Evolutionary conservation across 2,329 filamentous ascomycete genomes (phyloP).

Genomic region (Xylariaceae sp.): DNA sequence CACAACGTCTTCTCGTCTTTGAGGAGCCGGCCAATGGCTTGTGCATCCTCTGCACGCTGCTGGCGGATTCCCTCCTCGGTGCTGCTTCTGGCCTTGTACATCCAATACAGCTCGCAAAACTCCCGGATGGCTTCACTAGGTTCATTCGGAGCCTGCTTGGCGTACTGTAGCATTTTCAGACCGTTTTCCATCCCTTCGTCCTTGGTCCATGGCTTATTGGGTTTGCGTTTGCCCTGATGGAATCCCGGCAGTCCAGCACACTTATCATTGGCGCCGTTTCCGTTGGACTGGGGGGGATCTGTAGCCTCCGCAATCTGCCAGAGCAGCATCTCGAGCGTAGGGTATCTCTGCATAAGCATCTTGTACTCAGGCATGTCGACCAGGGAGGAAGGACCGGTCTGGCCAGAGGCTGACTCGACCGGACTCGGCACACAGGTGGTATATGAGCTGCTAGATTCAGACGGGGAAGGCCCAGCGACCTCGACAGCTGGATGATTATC

Average conservation of each 20-base stretch:
- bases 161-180: slow-evolving; percentile 43
- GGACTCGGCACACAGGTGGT: too few relatives aligned
- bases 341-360: slow-evolving; percentile 20
- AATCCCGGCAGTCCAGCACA: slow-evolving; percentile 2
- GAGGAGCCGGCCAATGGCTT: slow-evolving; percentile 13
- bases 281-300: slow-evolving; percentile 17
- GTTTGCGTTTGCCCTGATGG: slow-evolving; percentile 26
- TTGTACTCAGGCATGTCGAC: slow-evolving; percentile 23
- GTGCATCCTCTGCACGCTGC: slow-evolving; percentile 38
- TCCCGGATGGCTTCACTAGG: slow-evolving; percentile 53
- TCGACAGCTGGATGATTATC: slow-evolving; percentile 39
- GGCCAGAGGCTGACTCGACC: too few relatives aligned
- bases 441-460: too few relatives aligned
- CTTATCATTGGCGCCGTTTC: slow-evolving; percentile 4
- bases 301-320: slow-evolving; percentile 23
- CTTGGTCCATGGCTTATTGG: slow-evolving; percentile 43
- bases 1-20: neutral
- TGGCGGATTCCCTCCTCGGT: slow-evolving; percentile 34
- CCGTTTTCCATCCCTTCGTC: slow-evolving; percentile 52
- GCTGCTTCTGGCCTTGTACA: slow-evolving; percentile 28
- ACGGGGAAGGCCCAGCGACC: neutral
- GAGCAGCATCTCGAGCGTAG: slow-evolving; percentile 18
- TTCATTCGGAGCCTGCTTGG: slow-evolving; percentile 41
- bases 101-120: slow-evolving; percentile 50
- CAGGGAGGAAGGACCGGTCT: too few relatives aligned